Evolutionary conservation across 164 flowering plant genomes (phyloP).

Genomic region (Nymphaea colorata): DNA sequence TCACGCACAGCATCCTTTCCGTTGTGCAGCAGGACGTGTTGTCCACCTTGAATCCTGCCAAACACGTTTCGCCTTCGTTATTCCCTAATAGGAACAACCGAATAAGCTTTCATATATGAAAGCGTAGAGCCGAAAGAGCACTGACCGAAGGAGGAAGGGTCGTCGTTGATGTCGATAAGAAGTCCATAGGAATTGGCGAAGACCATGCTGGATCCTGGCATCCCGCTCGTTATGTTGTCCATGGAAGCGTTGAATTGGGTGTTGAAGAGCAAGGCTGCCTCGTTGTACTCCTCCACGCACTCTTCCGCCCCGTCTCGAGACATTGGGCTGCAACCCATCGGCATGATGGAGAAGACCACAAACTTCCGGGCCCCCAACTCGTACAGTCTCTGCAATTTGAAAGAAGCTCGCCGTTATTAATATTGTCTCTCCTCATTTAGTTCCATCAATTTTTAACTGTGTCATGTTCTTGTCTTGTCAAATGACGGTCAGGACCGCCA

Average conservation of each 20-base stretch:
- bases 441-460: too few species aligned
- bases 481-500: too few species aligned
- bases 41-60: constrained; percentile 38
- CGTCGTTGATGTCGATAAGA: constrained; percentile 22
- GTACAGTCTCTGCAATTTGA: constrained; percentile 37
- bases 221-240: constrained; percentile 16
- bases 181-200: constrained; percentile 36
- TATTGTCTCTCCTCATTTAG: too few species aligned
- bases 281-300: constrained; percentile 24
- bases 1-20: constrained; percentile 18
- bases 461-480: too few species aligned
- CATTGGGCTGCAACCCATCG: constrained; percentile 44
- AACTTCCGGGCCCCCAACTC: constrained; percentile 48
- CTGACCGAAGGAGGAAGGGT: constrained; percentile 35
- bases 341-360: constrained; percentile 34
- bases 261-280: constrained; percentile 43
- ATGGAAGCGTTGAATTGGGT: constrained; percentile 20
- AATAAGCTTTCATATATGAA: too few species aligned
- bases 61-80: too few species aligned
- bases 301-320: constrained; percentile 10
- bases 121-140: too few species aligned
- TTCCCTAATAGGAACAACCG: too few species aligned
- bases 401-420: too few species aligned
- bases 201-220: constrained; percentile 40
- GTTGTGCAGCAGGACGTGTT: constrained; percentile 37